phyloP scores from a whole-genome alignment of 257 asterid species.

The Ajuga chamaepitys region DNA sequence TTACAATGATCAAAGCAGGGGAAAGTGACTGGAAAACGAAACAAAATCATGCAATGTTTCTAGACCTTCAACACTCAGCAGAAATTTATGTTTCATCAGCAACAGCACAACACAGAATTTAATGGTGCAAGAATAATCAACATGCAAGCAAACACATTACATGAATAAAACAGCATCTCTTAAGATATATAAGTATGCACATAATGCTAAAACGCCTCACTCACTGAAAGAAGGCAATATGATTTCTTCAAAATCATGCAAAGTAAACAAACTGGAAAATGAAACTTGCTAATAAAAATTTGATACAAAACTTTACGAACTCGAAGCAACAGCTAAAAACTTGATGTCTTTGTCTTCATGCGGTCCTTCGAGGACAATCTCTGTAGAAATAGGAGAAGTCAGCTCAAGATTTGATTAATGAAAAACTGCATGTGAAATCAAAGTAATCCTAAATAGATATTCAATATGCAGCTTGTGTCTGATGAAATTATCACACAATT shows the following conservation, averaged over 20 bases:
- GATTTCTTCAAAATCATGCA: not conserved
- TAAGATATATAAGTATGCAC: not conserved
- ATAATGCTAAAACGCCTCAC: not conserved
- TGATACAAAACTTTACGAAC: conserved; percentile 6
- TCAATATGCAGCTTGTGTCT: not conserved
- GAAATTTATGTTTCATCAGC: no score
- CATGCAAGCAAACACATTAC: no score
- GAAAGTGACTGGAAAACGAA: no score
- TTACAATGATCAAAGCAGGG: no score
- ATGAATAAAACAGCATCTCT: no score
- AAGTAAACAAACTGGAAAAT: not conserved
- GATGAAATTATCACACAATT: not conserved
- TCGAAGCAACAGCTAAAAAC: not conserved
- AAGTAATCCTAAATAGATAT: not conserved
- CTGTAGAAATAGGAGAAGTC: conserved; percentile 2
- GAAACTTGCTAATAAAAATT: not conserved
- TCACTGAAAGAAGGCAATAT: not conserved
- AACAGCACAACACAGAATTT: no score
- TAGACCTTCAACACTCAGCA: no score
- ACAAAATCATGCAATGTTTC: no score
- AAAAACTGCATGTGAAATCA: not conserved
- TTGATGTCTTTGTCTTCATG: not conserved
- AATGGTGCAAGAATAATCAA: no score
- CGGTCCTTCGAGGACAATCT: not conserved
- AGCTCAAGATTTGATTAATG: not conserved